Evolutionary conservation across 2,329 filamentous ascomycete genomes (phyloP).

Genomic region (Aspergillus japonicus): DNA sequence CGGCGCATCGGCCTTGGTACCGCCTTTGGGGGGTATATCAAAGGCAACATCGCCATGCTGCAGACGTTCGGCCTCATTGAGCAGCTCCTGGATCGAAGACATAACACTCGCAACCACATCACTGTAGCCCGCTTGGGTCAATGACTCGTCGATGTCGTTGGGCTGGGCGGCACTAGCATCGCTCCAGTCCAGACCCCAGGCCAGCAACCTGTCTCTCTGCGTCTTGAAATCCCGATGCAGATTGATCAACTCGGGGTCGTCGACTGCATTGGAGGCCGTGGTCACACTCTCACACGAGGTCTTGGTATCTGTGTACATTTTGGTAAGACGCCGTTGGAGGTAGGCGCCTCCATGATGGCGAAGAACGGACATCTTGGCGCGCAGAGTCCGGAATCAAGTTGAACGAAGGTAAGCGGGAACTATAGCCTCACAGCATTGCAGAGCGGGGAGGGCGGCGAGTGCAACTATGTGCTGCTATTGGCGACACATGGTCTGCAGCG

Average conservation of each 20-base stretch:
- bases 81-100: slow-evolving; percentile 61
- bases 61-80: slow-evolving; percentile 61
- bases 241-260: slow-evolving; percentile 54
- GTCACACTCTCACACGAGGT: slow-evolving; percentile 58
- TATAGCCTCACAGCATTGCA: slow-evolving; percentile 20
- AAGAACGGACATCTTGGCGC: slow-evolving; percentile 47
- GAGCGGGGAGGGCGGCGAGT: neutral
- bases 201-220: slow-evolving; percentile 62
- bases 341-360: slow-evolving; percentile 46
- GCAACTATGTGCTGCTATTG: slow-evolving; percentile 1
- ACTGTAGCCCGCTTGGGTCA: slow-evolving; percentile 61
- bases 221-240: slow-evolving; percentile 61
- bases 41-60: slow-evolving; percentile 48
- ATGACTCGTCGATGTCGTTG: slow-evolving; percentile 62
- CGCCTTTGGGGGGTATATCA: slow-evolving; percentile 37
- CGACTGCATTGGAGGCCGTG: slow-evolving; percentile 48
- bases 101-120: slow-evolving; percentile 65
- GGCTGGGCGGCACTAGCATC: slow-evolving; percentile 57
- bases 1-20: slow-evolving; percentile 28
- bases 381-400: slow-evolving; percentile 11
- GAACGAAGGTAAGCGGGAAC: slow-evolving; percentile 11
- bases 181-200: slow-evolving; percentile 67
- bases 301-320: slow-evolving; percentile 65
- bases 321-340: slow-evolving; percentile 54
- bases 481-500: slow-evolving; percentile 3